Evolutionary conservation across 768 basidiomycete genomes (phyloP).

Genomic region (Rhodosporidiobolus sp.): DNA sequence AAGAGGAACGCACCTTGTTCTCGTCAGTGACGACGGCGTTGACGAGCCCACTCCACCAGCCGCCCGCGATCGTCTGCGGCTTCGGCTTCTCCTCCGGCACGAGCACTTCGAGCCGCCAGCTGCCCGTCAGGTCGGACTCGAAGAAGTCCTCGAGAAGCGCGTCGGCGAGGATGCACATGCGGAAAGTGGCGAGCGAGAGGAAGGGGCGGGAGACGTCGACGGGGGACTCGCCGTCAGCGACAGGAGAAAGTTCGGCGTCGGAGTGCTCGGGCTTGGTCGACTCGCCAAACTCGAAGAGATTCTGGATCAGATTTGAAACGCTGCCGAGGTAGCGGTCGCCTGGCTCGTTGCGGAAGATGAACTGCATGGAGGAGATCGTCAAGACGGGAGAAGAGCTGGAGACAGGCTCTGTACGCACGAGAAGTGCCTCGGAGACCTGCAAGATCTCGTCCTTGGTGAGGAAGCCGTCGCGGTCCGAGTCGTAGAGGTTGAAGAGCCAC

Average conservation of each 20-base stretch:
- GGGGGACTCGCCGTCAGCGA: not conserved
- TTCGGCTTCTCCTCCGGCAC: slow-evolving; percentile 49
- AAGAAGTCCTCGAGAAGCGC: slow-evolving; percentile 96
- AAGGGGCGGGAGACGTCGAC: slow-evolving; percentile 41
- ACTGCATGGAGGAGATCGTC: slow-evolving; percentile 57
- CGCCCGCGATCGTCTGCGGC: slow-evolving; percentile 55
- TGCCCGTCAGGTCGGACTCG: slow-evolving; percentile 80
- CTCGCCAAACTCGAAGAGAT: slow-evolving; percentile 85
- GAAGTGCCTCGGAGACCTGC: slow-evolving; percentile 86
- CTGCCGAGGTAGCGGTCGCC: slow-evolving; percentile 96
- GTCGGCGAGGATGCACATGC: slow-evolving; percentile 97
- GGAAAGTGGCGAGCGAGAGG: slow-evolving; percentile 94
- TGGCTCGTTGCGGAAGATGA: slow-evolving; percentile 94
- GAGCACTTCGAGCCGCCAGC: slow-evolving; percentile 70
- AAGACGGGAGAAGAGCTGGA: not conserved
- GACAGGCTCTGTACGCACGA: slow-evolving; percentile 61
- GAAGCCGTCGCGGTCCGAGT: slow-evolving; percentile 84
- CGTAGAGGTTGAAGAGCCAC: slow-evolving; percentile 96
- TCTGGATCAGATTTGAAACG: slow-evolving; percentile 80
- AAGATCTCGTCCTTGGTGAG: slow-evolving; percentile 95
- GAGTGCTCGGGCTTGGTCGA: slow-evolving; percentile 27
- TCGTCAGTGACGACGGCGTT: slow-evolving; percentile 83
- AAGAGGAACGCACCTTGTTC: slow-evolving; percentile 57
- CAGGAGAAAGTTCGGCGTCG: not conserved
- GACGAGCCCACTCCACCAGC: slow-evolving; percentile 70